Base-by-base conservation (phyloP, 768 basidiomycete species). In the Mycena floridula region DNA sequence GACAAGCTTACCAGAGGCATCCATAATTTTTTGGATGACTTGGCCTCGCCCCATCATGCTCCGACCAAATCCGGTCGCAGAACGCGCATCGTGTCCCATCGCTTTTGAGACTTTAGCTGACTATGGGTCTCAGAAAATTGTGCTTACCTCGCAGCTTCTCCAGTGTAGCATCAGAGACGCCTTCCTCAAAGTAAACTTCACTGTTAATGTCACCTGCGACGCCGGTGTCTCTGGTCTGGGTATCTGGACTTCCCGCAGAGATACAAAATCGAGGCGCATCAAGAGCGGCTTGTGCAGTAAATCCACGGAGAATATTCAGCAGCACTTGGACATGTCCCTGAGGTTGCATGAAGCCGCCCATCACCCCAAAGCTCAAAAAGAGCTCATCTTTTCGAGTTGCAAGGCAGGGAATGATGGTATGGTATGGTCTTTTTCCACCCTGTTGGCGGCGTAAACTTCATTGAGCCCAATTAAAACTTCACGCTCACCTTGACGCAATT, bases 241-340 rank as follows among this genome's bases (percentile, higher is more conserved):
- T 56, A 49, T 85, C 81, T 1, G 89, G 85, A 45, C 73, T 74
- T 21, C 86, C 88, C 15, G 90, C 79, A 12, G 91, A 93, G 46
- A 98, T 97, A 59, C 94, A 98, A 68, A 98, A 96, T 12, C 95
- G 81, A 7, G 94, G 95, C 0, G 92, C 86, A 63, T 97, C 95
- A 27, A 99, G 77, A 12, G 93, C 89, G 3, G 89, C 81, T 65
- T 99, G 96, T 0, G 82, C 76, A 2, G 82, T 86, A 61, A 81
- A 89, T 2, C 94, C 94, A 37, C 92, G 78, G 22, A 97, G 74
- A 42, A 96, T 76, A 58, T 93, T 96, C 23, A 97, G 64, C 21
- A 98, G 70, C 6, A 97, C 93, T 64, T 99, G 96, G 3, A 98
- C 77, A 54, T 98, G 95, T 0, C 96, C 94, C 72, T 95, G 93